These are phyloP conservation scores for Candida hispaniensis DNA, from an alignment of 805 yeast species.

Conservation along the genomic window DNA sequence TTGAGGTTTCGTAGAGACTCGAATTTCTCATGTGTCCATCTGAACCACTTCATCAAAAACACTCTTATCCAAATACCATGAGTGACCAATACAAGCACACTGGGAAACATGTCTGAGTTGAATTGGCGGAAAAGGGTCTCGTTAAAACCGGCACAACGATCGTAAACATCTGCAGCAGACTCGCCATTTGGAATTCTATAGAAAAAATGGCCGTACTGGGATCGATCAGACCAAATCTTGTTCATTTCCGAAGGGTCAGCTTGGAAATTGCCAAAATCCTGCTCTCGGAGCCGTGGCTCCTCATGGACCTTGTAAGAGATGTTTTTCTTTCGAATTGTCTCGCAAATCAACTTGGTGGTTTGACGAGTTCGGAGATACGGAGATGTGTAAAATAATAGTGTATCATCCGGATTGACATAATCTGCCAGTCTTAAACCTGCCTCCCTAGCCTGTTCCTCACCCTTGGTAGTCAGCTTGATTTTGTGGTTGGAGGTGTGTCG, in stretches of 20 bases:
- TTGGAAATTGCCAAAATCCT: slow-evolving; percentile 92
- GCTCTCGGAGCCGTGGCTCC: slow-evolving; percentile 88
- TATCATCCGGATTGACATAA: slow-evolving; percentile 39
- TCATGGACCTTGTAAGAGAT: slow-evolving; percentile 54
- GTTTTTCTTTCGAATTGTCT: slow-evolving; percentile 34
- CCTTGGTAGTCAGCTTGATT: slow-evolving; percentile 60
- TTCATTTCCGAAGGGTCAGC: slow-evolving; percentile 62
- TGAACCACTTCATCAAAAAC: slow-evolving; percentile 85
- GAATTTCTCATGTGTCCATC: slow-evolving; percentile 86
- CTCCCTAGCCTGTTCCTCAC: slow-evolving; percentile 38
- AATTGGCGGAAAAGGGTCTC: slow-evolving; percentile 80
- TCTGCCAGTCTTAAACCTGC: slow-evolving; percentile 30
- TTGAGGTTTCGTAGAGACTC: slow-evolving; percentile 75
- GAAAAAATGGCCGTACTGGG: slow-evolving; percentile 79
- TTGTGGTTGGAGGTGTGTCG: slow-evolving; percentile 68
- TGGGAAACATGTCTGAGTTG: slow-evolving; percentile 56
- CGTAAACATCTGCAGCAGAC: slow-evolving; percentile 92
- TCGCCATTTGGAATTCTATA: slow-evolving; percentile 90
- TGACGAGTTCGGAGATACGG: slow-evolving; percentile 80
- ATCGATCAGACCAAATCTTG: slow-evolving; percentile 70
- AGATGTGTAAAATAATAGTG: slow-evolving; percentile 70
- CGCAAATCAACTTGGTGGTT: slow-evolving; percentile 63
- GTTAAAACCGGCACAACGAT: slow-evolving; percentile 80
- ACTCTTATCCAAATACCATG: slow-evolving; percentile 95
- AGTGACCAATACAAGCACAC: slow-evolving; percentile 71